Evolutionary conservation across 164 flowering plant species (phyloP).

Genomic region (Piper betle): DNA sequence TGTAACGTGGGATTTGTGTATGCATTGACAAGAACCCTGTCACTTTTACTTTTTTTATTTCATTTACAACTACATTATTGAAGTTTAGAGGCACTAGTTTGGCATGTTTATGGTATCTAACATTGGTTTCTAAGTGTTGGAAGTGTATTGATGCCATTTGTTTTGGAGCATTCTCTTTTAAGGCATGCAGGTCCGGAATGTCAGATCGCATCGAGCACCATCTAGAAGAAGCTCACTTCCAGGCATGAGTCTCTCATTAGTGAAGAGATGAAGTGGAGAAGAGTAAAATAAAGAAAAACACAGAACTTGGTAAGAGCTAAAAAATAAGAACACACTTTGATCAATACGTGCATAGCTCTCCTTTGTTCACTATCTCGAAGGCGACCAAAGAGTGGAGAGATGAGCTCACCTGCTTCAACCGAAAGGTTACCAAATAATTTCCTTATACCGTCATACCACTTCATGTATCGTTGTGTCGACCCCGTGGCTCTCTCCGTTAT

Average conservation of each 20-base stretch:
- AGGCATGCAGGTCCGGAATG: conserved; percentile 11
- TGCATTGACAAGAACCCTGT: too few species aligned
- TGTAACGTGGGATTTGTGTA: too few species aligned
- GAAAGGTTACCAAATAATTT: conserved; percentile 15
- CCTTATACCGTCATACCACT: conserved; percentile 6
- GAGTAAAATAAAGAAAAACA: too few species aligned
- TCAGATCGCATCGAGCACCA: conserved; percentile 16
- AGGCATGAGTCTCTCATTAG: conserved; percentile 13
- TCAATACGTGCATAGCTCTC: not conserved
- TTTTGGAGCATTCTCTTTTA: not conserved
- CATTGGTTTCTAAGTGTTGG: conserved; percentile 1
- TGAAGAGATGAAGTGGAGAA: not conserved
- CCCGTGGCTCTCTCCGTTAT: too few species aligned
- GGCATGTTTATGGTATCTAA: not conserved
- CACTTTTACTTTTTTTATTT: too few species aligned
- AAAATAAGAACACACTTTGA: too few species aligned
- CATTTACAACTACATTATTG: too few species aligned
- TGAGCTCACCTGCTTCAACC: conserved; percentile 13
- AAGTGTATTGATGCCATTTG: conserved; percentile 3
- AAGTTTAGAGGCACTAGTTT: not conserved
- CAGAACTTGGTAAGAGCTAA: too few species aligned
- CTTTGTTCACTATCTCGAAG: not conserved
- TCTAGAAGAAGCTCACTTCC: conserved; percentile 13
- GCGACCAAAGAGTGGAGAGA: not conserved
- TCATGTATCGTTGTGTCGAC: too few species aligned